Conservation (phyloP, 2,329 filamentous ascomycete genomes). For the Monilinia fructigena region DNA sequence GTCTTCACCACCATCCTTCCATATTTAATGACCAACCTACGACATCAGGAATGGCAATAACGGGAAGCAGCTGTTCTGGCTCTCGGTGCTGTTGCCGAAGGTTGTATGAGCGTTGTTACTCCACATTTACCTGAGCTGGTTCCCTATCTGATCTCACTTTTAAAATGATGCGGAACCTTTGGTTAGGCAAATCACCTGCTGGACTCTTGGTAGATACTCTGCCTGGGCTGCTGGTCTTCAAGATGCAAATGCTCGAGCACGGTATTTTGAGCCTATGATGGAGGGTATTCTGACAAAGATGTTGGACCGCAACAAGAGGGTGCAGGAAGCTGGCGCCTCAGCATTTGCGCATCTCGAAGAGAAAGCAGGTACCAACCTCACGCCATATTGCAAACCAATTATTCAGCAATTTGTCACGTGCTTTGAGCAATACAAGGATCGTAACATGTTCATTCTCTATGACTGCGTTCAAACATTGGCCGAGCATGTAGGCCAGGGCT, state of each 20-base stretch:
- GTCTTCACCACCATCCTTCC: constrained; percentile 92
- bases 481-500: constrained; percentile 78
- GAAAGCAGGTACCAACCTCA: constrained; percentile 76
- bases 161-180: constrained; percentile 82
- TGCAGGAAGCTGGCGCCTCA: constrained; percentile 93
- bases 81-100: constrained; percentile 90
- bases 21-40: constrained; percentile 86
- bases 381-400: constrained; percentile 86
- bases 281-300: constrained; percentile 91
- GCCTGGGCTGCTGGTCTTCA: constrained; percentile 81
- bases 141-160: constrained; percentile 81
- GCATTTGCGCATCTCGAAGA: constrained; percentile 96
- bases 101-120: constrained; percentile 84
- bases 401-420: constrained; percentile 89
- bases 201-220: constrained; percentile 93
- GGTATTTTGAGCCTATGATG: constrained; percentile 94
- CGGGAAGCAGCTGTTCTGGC: constrained; percentile 93
- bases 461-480: constrained; percentile 97
- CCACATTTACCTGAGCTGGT: constrained; percentile 89
- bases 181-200: constrained; percentile 95
- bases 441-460: constrained; percentile 98
- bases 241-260: constrained; percentile 63
- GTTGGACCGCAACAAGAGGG: constrained; percentile 96
- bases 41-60: constrained; percentile 85
- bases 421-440: constrained; percentile 94